Evolutionary conservation across 768 basidiomycete genomes (phyloP).

Genomic region (Termitomyces heimii): DNA sequence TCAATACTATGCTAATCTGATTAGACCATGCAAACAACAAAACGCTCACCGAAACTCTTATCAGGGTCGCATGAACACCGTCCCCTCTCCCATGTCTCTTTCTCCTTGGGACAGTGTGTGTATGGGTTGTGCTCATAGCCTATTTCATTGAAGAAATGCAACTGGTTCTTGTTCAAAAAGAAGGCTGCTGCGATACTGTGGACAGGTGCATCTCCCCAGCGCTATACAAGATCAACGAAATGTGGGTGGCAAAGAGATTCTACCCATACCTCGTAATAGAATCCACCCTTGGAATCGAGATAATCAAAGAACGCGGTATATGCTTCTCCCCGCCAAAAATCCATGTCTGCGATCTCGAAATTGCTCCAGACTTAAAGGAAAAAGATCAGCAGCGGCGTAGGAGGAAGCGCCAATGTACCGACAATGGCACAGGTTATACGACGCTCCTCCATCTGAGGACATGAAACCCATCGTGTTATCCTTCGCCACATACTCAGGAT

Average conservation of each 20-base stretch:
- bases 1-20: neutral
- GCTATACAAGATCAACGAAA: constrained; percentile 37
- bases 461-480: constrained; percentile 63
- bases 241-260: constrained; percentile 24
- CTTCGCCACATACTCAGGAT: constrained; percentile 50
- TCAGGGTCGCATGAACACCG: constrained; percentile 57
- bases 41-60: constrained; percentile 54
- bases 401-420: constrained; percentile 32
- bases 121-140: constrained; percentile 79
- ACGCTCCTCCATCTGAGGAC: constrained; percentile 42
- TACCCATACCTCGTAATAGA: constrained; percentile 59
- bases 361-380: constrained; percentile 51
- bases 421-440: constrained; percentile 70
- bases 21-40: neutral
- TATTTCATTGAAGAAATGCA: constrained; percentile 81
- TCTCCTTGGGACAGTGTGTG: constrained; percentile 57
- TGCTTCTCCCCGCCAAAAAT: constrained; percentile 60
- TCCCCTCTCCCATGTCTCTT: constrained; percentile 40
- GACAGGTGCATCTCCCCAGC: constrained; percentile 86
- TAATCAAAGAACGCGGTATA: constrained; percentile 63
- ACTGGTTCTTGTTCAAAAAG: constrained; percentile 61
- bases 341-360: constrained; percentile 70
- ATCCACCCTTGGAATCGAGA: constrained; percentile 58
- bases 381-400: neutral
- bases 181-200: constrained; percentile 79